Conservation (phyloP, 176 grass and related monocot species). For the Aegilops umbellulata region DNA sequence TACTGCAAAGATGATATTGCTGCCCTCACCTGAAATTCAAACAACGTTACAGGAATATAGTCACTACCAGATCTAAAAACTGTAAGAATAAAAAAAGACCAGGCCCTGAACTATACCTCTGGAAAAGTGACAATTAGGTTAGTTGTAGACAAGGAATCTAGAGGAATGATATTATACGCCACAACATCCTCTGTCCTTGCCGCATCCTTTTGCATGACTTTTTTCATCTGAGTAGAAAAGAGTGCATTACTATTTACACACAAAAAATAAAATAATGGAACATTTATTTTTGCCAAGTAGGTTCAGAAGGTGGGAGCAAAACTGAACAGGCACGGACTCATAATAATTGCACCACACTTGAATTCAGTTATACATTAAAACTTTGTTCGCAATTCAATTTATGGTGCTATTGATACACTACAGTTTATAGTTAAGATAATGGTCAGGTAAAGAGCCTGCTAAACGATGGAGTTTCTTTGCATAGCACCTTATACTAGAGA, state of each 20-base stretch:
- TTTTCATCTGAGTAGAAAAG: conserved; percentile 67
- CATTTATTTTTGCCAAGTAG: not conserved
- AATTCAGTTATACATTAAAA: not conserved
- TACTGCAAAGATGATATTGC: conserved; percentile 87
- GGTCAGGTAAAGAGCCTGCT: not conserved
- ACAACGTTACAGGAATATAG: not conserved
- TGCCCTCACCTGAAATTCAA: conserved; percentile 69
- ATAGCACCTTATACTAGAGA: not conserved
- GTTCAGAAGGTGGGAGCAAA: conserved; percentile 3
- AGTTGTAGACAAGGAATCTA: conserved; percentile 72
- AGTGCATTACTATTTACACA: conserved; percentile 22
- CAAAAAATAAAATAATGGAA: not conserved
- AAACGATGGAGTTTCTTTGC: not conserved
- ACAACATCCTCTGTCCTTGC: conserved; percentile 79
- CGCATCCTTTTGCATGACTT: conserved; percentile 85
- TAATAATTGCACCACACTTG: not conserved
- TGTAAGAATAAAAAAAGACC: not conserved
- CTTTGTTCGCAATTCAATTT: not conserved
- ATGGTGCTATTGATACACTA: not conserved
- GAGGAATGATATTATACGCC: conserved; percentile 96
- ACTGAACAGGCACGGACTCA: not conserved
- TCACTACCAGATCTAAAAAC: not conserved
- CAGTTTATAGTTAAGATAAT: conserved; percentile 3
- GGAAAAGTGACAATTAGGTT: conserved; percentile 68
- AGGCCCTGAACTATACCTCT: conserved; percentile 49